Evolutionary conservation across 495 filamentous ascomycete species (phyloP).

Genomic region (Xylaria nigripes): DNA sequence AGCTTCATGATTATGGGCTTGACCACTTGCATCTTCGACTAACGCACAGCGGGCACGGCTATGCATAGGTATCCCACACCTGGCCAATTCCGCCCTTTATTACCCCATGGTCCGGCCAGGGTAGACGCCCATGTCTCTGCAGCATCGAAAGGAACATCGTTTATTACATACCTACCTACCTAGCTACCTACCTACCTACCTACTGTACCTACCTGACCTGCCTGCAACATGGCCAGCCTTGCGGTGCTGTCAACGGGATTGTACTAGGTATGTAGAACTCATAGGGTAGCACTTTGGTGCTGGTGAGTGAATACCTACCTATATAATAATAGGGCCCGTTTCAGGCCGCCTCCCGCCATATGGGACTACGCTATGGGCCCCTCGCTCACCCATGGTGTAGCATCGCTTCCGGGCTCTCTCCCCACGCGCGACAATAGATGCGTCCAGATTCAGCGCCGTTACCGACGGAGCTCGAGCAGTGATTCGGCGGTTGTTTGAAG

Average conservation of each 20-base stretch:
- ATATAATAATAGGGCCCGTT: constrained; percentile 1
- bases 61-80: constrained; percentile 29
- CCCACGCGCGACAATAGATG: no score
- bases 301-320: no score
- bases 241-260: no score
- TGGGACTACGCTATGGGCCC: no score
- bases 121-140: constrained; percentile 8
- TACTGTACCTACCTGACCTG: neutral
- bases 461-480: neutral
- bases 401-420: no score
- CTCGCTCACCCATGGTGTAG: no score
- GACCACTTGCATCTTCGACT: constrained; percentile 31
- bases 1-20: constrained; percentile 20
- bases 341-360: constrained; percentile 6
- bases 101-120: constrained; percentile 22
- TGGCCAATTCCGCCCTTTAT: constrained; percentile 23
- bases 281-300: no score
- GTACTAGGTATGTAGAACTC: no score
- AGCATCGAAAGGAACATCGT: constrained; percentile 17
- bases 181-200: neutral
- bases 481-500: neutral
- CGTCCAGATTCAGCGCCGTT: neutral
- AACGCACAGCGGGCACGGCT: constrained; percentile 35
- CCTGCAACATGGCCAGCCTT: constrained; percentile 6
- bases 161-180: neutral